Conservation (phyloP, 805 yeast genomes). For the Starmerella apicola region DNA sequence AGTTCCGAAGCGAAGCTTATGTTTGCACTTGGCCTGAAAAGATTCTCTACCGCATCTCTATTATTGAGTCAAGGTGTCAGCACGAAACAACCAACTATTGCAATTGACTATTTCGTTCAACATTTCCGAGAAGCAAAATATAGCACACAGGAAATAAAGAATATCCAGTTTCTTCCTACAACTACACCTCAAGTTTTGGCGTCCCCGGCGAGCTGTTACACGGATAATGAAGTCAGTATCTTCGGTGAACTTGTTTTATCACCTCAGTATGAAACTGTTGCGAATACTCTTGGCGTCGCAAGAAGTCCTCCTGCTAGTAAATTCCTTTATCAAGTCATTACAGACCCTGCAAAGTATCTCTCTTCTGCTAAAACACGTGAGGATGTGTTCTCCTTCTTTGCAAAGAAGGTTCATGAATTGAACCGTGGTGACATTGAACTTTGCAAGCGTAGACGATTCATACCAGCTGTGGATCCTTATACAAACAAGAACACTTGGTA, state of each 20-base stretch:
- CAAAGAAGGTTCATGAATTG: constrained; percentile 21
- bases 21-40: constrained; percentile 24
- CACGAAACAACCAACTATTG: constrained; percentile 9
- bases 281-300: constrained; percentile 26
- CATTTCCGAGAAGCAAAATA: constrained; percentile 21
- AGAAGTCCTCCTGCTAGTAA: constrained; percentile 20
- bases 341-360: constrained; percentile 20
- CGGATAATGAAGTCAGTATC: constrained; percentile 16
- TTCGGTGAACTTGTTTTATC: constrained; percentile 27
- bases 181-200: constrained; percentile 1
- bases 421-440: constrained; percentile 13
- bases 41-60: constrained; percentile 21
- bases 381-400: constrained; percentile 24
- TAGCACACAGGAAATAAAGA: constrained; percentile 1
- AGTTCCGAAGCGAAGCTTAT: constrained; percentile 25
- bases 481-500: constrained; percentile 5
- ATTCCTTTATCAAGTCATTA: constrained; percentile 18
- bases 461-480: constrained; percentile 20
- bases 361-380: constrained; percentile 15
- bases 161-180: constrained; percentile 19
- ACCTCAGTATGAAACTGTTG: constrained; percentile 18
- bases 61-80: constrained; percentile 18
- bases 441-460: constrained; percentile 19
- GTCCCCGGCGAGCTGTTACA: constrained; percentile 22
- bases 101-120: constrained; percentile 24